Base-by-base conservation (phyloP, 2,329 filamentous ascomycete genomes). In the Fusarium albosuccineum region DNA sequence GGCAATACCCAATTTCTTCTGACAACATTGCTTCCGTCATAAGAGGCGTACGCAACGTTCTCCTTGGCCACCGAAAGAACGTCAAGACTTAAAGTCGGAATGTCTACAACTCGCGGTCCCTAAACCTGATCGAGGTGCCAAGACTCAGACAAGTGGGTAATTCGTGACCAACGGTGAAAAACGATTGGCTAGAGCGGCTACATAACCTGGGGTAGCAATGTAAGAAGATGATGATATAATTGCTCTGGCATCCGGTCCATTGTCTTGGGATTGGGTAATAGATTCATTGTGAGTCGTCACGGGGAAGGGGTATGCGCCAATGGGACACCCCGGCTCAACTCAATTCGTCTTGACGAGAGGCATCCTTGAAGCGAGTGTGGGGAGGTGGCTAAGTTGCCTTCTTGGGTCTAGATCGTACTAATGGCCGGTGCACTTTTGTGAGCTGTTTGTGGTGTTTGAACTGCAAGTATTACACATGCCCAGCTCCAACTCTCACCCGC, bases 21-120 rank as follows among this genome's bases (percentile, higher is more conserved):
- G 14, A 33, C 22, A 53, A 11, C 16, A 29, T 9, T 33, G 30
- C 33, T 27, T 36, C 26, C 34, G 48, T 40, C 34, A 51, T 37
- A 40, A 30, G 17, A 49, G 7, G 11, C 48, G 36, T 30, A 29
- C 34, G 34, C 34, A 14, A 37, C 17, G n/a, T 27, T 27, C 7
- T 10, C 27, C 36, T 52, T 53, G 27, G 39, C 37, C 49, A 41
- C 11, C 37, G 14, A 11, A 8, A 6, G 3, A 16, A n/a, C 5
- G 9, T 16, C 37, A 82, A 55, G 41, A 81, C 70, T 26, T 78
- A 89, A 57, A 90, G 83, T 40, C 81, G 84, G 70, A 91, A 91
- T n/a, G 46, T 13, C 34, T 13, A 45, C 17, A 26, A 54, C 33
- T 42, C 26, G 40, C 40, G 45, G 9, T 17, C 17, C 50, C 39